Conservation (phyloP, 169 alveolate species). For the Eimeria falciformis region DNA sequence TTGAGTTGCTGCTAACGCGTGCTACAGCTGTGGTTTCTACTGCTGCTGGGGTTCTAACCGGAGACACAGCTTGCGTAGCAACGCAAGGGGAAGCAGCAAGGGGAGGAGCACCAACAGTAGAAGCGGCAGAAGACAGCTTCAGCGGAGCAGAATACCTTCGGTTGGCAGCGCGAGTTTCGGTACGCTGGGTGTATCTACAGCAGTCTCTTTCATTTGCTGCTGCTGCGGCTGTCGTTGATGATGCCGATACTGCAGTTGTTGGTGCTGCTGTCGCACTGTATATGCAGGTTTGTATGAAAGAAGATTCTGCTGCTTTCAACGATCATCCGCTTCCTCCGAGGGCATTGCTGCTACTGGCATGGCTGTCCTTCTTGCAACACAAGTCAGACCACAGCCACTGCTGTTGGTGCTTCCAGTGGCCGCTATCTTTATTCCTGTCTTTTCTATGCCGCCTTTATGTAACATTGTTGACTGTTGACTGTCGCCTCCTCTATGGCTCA, state of each 20-base stretch:
- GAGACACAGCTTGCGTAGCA: background rate
- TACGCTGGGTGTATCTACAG: background rate
- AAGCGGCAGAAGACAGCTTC: background rate
- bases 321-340: conserved; percentile 23
- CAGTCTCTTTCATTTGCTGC: background rate
- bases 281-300: conserved; percentile 35
- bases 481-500: background rate
- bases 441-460: background rate
- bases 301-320: conserved; percentile 38
- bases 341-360: conserved; percentile 23
- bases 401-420: conserved; percentile 1
- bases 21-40: conserved; percentile 15
- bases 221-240: conserved; percentile 7
- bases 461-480: background rate
- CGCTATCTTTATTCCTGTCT: background rate
- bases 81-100: background rate
- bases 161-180: conserved; percentile 4
- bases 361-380: background rate
- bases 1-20: conserved; percentile 11
- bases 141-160: background rate
- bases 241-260: background rate
- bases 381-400: conserved; percentile 2
- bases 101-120: conserved; percentile 6
- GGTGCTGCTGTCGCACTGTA: background rate
- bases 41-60: conserved; percentile 13